phyloP scores from a whole-genome alignment of 345 rosid genomes.

The Microthlaspi erraticum region DNA sequence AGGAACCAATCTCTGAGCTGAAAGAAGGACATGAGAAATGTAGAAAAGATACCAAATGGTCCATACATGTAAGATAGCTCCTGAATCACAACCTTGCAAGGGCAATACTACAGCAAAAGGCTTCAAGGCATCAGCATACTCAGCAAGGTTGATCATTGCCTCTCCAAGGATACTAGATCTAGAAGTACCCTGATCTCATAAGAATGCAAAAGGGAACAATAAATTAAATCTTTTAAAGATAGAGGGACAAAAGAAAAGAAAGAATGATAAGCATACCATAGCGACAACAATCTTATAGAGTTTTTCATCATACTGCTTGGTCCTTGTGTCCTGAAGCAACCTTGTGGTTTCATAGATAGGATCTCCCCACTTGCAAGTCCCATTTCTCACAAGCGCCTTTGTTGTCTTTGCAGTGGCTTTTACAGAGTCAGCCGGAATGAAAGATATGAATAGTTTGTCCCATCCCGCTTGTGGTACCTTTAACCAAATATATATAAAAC shows the following conservation, averaged over 20 bases:
- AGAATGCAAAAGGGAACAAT: slow-evolving; percentile 32
- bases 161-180: slow-evolving; percentile 93
- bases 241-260: neutral
- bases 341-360: slow-evolving; percentile 97
- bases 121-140: slow-evolving; percentile 86
- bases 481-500: slow-evolving; percentile 12
- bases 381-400: slow-evolving; percentile 94
- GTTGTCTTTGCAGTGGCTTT: slow-evolving; percentile 93
- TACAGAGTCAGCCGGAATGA: slow-evolving; percentile 89
- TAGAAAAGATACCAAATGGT: slow-evolving; percentile 35
- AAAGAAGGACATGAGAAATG: slow-evolving; percentile 27
- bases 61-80: slow-evolving; percentile 91
- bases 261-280: slow-evolving; percentile 64
- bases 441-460: slow-evolving; percentile 93
- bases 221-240: slow-evolving; percentile 26
- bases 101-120: slow-evolving; percentile 71
- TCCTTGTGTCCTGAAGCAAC: slow-evolving; percentile 83
- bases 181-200: slow-evolving; percentile 77
- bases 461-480: slow-evolving; percentile 95
- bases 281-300: slow-evolving; percentile 81
- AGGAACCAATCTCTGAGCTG: slow-evolving; percentile 28
- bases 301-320: slow-evolving; percentile 82
- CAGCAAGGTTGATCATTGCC: slow-evolving; percentile 88
- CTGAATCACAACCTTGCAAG: slow-evolving; percentile 87
- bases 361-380: slow-evolving; percentile 98